Conservation (phyloP, 169 alveolate species). For the Plasmodium fragile region DNA sequence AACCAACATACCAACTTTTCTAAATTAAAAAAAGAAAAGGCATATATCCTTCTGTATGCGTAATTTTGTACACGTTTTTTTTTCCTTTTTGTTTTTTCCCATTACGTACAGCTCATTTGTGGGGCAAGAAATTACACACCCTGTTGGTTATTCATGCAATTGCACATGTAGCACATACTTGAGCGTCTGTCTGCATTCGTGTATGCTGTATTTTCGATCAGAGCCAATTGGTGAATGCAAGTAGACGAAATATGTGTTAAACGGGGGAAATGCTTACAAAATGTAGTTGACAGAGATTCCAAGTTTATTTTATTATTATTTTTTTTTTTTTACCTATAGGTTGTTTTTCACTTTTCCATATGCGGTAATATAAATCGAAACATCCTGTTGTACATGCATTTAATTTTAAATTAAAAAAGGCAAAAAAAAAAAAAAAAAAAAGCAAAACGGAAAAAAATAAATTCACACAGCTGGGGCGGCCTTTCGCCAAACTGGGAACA, state of each 20-base stretch:
- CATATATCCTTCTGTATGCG: neutral
- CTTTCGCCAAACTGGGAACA: neutral
- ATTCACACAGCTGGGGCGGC: neutral
- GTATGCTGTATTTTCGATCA: neutral
- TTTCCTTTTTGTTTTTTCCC: neutral
- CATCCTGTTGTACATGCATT: neutral
- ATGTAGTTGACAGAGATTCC: neutral
- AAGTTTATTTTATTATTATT: neutral
- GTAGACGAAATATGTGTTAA: neutral
- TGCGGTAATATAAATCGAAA: neutral
- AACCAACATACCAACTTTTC: neutral
- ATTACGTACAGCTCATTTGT: neutral
- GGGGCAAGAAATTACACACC: neutral
- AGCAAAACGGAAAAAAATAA: neutral
- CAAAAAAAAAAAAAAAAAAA: no score
- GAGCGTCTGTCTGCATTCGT: neutral
- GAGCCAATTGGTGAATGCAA: neutral
- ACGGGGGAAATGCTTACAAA: neutral
- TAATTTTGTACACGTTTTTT: neutral
- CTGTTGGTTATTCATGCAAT: neutral
- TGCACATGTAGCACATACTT: neutral
- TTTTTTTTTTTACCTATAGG: neutral
- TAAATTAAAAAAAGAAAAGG: neutral
- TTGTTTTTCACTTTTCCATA: neutral
- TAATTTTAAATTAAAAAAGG: neutral